phyloP scores from a whole-genome alignment of 2,329 filamentous ascomycete genomes.

The Cladophialophora immunda region DNA sequence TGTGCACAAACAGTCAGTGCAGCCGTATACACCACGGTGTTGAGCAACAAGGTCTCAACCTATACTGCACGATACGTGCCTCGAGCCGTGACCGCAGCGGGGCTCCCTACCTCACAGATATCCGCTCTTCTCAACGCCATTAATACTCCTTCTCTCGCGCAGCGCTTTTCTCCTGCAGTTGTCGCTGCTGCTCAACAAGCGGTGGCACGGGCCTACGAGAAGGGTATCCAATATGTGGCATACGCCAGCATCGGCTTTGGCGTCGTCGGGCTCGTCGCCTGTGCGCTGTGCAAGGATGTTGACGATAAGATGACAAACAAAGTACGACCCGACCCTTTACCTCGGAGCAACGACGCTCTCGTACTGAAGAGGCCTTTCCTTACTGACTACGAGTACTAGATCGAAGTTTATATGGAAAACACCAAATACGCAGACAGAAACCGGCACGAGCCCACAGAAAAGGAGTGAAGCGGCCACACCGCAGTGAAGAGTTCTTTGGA shows the following conservation, averaged over 20 bases:
- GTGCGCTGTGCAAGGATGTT: neutral
- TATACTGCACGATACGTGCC: slow-evolving; percentile 49
- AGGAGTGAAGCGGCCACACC: too few species aligned
- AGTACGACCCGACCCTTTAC: too few species aligned
- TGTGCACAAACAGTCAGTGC: neutral
- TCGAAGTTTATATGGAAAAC: slow-evolving; percentile 24
- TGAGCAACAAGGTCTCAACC: slow-evolving; percentile 39
- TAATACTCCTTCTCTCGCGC: too few species aligned
- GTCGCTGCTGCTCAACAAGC: slow-evolving; percentile 8
- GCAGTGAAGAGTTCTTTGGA: too few species aligned
- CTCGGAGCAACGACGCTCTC: too few species aligned
- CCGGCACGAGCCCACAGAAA: too few species aligned
- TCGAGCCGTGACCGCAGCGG: slow-evolving; percentile 47
- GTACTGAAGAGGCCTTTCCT: too few species aligned
- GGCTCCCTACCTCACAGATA: slow-evolving; percentile 37
- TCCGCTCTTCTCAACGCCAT: neutral
- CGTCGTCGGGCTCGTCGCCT: neutral
- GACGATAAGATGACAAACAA: neutral
- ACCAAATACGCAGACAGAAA: neutral
- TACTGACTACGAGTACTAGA: neutral
- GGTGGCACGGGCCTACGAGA: slow-evolving; percentile 5
- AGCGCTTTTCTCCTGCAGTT: neutral
- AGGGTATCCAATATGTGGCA: too few species aligned
- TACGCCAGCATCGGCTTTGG: too few species aligned
- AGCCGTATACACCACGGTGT: slow-evolving; percentile 7